Percentiles rank a stretch among this genome's conserved stretches.
Evolutionary conservation across 192 early-diverging fungal genomes (phyloP).

Genomic region (Umbelopsis sp.): DNA sequence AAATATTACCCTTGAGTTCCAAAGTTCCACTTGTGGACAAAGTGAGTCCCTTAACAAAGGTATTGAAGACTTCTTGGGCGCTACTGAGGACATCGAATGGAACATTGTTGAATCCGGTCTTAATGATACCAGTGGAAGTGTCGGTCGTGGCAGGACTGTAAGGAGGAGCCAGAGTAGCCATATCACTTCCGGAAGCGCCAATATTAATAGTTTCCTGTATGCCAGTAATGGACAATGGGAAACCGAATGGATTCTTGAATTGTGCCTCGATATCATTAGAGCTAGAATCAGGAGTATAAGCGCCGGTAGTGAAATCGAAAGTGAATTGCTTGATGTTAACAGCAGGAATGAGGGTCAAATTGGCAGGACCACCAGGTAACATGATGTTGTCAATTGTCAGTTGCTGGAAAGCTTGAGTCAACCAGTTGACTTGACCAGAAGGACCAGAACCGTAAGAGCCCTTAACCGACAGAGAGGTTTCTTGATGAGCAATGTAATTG

Average conservation of each 20-base stretch:
- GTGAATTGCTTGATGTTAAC: constrained; percentile 47
- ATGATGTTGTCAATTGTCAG: constrained; percentile 34
- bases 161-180: constrained; percentile 35
- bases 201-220: constrained; percentile 51
- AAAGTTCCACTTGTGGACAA: constrained; percentile 5
- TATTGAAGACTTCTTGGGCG: constrained; percentile 28
- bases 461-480: constrained; percentile 27
- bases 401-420: constrained; percentile 49
- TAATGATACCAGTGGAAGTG: constrained; percentile 16
- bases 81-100: constrained; percentile 31
- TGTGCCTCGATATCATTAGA: constrained; percentile 45
- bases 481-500: constrained; percentile 46
- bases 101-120: constrained; percentile 30
- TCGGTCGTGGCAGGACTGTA: constrained; percentile 24
- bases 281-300: constrained; percentile 43
- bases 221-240: constrained; percentile 42
- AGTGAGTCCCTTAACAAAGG: constrained; percentile 34
- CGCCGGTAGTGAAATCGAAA: constrained; percentile 49
- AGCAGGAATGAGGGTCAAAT: constrained; percentile 38
- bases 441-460: constrained; percentile 34
- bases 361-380: constrained; percentile 27
- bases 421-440: constrained; percentile 36
- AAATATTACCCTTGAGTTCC: constrained; percentile 27
- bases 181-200: constrained; percentile 7
- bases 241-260: constrained; percentile 42